Conservation (phyloP, 1,139 yeast genomes). For the Debaryomycetaceae sp. region DNA sequence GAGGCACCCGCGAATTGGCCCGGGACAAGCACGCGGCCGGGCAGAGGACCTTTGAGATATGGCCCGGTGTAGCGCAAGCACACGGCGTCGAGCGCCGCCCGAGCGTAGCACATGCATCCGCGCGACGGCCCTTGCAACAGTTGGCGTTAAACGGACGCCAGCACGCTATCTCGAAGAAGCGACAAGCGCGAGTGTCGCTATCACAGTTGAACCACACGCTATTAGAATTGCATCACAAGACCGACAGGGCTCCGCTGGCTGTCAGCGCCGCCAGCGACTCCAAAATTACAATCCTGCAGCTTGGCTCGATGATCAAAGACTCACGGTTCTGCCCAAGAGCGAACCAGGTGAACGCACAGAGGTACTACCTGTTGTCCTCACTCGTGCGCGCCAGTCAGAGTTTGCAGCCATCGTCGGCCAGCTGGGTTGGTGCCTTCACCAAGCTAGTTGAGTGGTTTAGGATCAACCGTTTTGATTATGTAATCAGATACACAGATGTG, state of each 20-base stretch:
- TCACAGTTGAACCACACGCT: slow-evolving; percentile 2
- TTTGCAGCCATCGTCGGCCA: not conserved
- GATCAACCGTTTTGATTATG: slow-evolving; percentile 17
- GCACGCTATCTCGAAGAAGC: too few relatives aligned
- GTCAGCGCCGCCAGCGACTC: slow-evolving; percentile 1
- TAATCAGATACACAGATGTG: slow-evolving; percentile 10
- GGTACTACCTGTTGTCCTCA: too few relatives aligned
- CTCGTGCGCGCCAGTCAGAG: not conserved
- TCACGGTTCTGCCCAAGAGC: slow-evolving; percentile 5
- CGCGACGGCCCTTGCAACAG: too few relatives aligned
- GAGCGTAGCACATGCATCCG: too few relatives aligned
- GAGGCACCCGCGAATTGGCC: too few relatives aligned
- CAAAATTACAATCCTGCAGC: slow-evolving; percentile 6
- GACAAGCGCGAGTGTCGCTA: slow-evolving; percentile 3
- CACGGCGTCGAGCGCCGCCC: too few relatives aligned
- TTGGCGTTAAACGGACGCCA: too few relatives aligned
- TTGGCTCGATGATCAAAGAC: slow-evolving; percentile 6
- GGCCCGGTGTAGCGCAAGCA: too few relatives aligned
- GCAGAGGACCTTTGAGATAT: too few relatives aligned
- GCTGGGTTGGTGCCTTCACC: slow-evolving; percentile 2
- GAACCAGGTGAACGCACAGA: slow-evolving; percentile 5
- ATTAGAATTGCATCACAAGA: not conserved
- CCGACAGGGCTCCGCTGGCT: slow-evolving; percentile 1
- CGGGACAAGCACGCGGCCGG: too few relatives aligned
- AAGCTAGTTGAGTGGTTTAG: slow-evolving; percentile 20